These are phyloP conservation scores for Viola pubescens DNA, from an alignment of 441 rosid species.

Conservation along the genomic window DNA sequence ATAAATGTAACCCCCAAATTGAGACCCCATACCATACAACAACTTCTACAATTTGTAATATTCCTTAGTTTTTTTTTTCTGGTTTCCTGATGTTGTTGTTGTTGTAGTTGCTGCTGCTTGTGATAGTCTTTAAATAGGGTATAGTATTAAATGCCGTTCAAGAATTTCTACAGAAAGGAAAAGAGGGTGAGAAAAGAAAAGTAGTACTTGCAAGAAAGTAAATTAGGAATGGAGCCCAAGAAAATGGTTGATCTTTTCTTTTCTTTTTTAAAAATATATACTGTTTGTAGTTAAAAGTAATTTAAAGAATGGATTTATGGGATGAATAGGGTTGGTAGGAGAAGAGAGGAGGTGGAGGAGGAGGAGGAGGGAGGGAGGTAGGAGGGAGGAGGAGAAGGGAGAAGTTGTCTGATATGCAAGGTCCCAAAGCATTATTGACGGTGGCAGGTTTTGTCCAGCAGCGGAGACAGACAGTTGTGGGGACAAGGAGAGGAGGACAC, in stretches of 20 bases:
- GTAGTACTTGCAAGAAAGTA: neutral
- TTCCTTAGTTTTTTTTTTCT: conserved; percentile 18
- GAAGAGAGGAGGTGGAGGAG: conserved; percentile 12
- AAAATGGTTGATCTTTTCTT: conserved; percentile 10
- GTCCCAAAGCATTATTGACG: conserved; percentile 57
- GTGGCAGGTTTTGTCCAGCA: conserved; percentile 70
- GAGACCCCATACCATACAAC: conserved; percentile 32
- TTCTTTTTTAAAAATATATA: too few species aligned
- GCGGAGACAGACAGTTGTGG: conserved; percentile 67
- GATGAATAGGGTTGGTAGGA: neutral
- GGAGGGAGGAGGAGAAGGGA: neutral
- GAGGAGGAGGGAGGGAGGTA: conserved; percentile 33
- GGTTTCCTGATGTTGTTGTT: too few species aligned
- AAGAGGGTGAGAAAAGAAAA: neutral
- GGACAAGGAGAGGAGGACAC: conserved; percentile 24
- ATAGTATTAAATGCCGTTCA: conserved; percentile 34
- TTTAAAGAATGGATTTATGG: neutral
- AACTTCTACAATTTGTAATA: conserved; percentile 12
- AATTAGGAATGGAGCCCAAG: conserved; percentile 18
- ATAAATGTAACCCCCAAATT: conserved; percentile 33
- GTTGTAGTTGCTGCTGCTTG: conserved; percentile 9
- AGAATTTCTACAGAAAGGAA: conserved; percentile 14
- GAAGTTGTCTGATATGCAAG: conserved; percentile 42
- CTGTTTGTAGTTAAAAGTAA: conserved; percentile 2
- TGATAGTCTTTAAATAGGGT: conserved; percentile 32